Base-by-base conservation (phyloP, 2,329 filamentous ascomycete species). In the Pseudopithomyces maydicus region DNA sequence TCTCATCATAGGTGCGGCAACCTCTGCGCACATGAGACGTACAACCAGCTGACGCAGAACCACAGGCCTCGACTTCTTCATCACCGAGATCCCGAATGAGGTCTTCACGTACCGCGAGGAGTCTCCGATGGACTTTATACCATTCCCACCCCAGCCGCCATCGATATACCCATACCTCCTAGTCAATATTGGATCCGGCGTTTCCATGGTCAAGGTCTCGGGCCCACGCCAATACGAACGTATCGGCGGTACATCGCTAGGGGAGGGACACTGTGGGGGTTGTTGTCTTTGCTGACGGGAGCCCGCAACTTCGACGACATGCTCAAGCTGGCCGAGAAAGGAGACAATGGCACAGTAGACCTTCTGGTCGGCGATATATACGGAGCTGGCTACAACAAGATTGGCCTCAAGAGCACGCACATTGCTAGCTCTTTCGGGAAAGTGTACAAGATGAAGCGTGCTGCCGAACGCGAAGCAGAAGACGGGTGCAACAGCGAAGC, bases 301-400 rank as follows among this genome's bases (percentile, higher is more conserved):
- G 92, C 94, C 20, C 86, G 90, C 54, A 93, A 88, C n/a, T 99
- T 99, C 72, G 95, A 98, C 75, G 93, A 97, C 67, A 99, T 99
- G 95, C 83, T 99, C 35, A 88, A 89, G 53, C 89, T 96, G 80
- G 93, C 95, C 1, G 95, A 95, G 62, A 84, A 87, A 33, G 95
- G 95, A 23, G 95, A 99, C 78, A 99, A 99, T 70, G 84, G 89
- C 36, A 89, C 90, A 26, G 95, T 99, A 10, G 95, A 99, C 73
- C 93, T 99, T 88, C 83, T 99, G 17, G 95, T 99, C 0, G 95
- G 95, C 19, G 95, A 99, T 75, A 99, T 99, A 50, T 99, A 99
- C 77, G 95, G 95, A 56, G 90, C 90, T 61, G 94, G 96, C 66
- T 99, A 99, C 72, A 89, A 88, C 74, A 97, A 97, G 78, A 98